These are phyloP conservation scores for Nicotiana undulata DNA, from an alignment of 257 asterid genomes.

Conservation along the genomic window DNA sequence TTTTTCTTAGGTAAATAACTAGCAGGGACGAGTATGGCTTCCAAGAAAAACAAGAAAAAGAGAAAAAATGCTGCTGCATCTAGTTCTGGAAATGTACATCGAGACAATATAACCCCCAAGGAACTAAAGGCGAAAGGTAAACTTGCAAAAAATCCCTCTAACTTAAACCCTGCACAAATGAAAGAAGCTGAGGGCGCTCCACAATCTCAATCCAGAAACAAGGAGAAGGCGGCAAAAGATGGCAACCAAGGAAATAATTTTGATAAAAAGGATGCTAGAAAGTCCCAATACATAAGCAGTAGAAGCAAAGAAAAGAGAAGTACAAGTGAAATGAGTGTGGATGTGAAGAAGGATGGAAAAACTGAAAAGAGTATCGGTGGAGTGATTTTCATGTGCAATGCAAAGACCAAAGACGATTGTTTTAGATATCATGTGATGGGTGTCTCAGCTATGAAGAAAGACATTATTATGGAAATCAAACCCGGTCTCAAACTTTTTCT, in stretches of 20 bases:
- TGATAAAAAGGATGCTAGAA: constrained; percentile 11
- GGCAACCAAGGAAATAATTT: constrained; percentile 19
- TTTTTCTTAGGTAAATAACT: background rate
- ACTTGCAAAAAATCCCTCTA: constrained; percentile 22
- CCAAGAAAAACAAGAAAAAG: constrained; percentile 20
- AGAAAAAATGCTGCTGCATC: constrained; percentile 15
- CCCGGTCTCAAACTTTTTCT: constrained; percentile 84
- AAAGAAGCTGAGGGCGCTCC: constrained; percentile 26
- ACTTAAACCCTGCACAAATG: constrained; percentile 24
- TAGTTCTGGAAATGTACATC: background rate
- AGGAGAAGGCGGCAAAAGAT: constrained; percentile 27
- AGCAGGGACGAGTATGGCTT: constrained; percentile 33
- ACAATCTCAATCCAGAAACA: constrained; percentile 12
- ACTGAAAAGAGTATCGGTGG: constrained; percentile 53
- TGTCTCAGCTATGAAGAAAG: constrained; percentile 55
- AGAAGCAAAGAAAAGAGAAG: constrained; percentile 23
- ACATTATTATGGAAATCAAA: constrained; percentile 52
- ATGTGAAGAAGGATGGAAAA: constrained; percentile 20
- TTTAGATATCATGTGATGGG: constrained; percentile 74
- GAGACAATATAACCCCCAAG: background rate
- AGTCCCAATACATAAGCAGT: background rate
- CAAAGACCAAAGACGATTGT: constrained; percentile 93
- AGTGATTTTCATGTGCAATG: constrained; percentile 81
- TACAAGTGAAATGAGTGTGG: constrained; percentile 18
- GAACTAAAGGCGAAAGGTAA: constrained; percentile 12